Conservation (phyloP, 306 rosid genomes). For the Elaeagnus macrophylla region DNA sequence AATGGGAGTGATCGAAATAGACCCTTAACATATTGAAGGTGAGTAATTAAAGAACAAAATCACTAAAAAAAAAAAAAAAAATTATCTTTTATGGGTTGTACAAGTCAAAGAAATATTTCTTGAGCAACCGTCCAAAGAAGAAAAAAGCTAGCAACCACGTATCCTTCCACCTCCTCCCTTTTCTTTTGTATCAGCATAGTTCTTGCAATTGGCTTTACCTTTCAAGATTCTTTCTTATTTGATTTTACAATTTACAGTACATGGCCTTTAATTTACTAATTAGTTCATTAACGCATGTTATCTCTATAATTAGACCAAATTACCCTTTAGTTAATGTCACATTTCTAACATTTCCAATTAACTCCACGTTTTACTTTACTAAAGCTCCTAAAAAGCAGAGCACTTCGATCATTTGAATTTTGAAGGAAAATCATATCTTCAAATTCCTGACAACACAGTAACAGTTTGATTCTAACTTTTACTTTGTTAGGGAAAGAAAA, state of each 20-base stretch:
- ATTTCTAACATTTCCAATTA: no score
- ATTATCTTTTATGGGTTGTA: slow-evolving; percentile 19
- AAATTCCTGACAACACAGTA: no score
- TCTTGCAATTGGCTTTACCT: slow-evolving; percentile 40
- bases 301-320: not conserved
- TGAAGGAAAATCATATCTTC: no score
- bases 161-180: slow-evolving; percentile 28
- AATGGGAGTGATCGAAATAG: slow-evolving; percentile 2
- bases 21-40: not conserved
- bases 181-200: slow-evolving; percentile 18
- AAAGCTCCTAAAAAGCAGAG: no score
- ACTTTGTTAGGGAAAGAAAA: no score
- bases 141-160: slow-evolving; percentile 40
- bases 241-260: slow-evolving; percentile 10
- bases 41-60: slow-evolving; percentile 34
- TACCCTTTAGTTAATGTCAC: not conserved
- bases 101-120: slow-evolving; percentile 87
- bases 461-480: no score
- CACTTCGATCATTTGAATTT: no score
- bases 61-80: slow-evolving; percentile 10
- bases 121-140: slow-evolving; percentile 58
- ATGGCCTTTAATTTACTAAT: slow-evolving; percentile 11
- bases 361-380: no score
- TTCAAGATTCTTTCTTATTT: slow-evolving; percentile 45
- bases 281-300: not conserved